Evolutionary conservation across 1,284 basidiomycete species (phyloP), one percentile per base, ranked within the genome.

Genomic region (Porogramme epimiltina): DNA sequence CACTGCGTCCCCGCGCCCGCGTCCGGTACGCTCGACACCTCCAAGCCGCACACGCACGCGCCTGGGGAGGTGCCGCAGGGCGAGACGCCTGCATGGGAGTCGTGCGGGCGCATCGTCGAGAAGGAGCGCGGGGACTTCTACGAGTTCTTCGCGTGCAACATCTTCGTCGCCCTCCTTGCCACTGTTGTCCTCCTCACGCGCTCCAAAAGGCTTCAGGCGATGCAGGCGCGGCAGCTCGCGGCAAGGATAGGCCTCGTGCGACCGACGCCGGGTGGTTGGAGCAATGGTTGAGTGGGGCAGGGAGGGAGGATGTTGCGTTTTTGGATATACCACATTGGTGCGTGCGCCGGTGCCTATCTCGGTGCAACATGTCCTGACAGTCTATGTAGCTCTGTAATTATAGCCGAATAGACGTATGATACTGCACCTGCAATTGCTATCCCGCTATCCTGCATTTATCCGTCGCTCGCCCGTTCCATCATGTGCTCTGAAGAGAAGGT

Each of bases 71-170:
- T 48, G 24, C 57, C 26, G 52, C 64, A 73, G 43, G 89, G 87
- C 23, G 89, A 92, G 68, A 84, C 82, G 1, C 85, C 87, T 2
- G 92, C 92, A 2, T 96, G 91, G 91, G 88, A 93, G 65, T 84
- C 91, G 2, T 96, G 93, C 63, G 93, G 93, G 4, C 90, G 91
- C 52, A 89, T 93, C 25, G 75, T 89, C 37, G 71, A 75, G 33
- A 77, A 82, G 57, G 93, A 96, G 69, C 82, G 86, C 42, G 86
- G 81, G 4, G 90, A 93, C 67, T 96, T 91, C 65, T 91, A 84
- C 71, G 92, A 95, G 67, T 96, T 95, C 67, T 73, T 94, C 3
- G 90, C 84, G 28, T 85, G 87, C 66, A 96, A 94, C 66, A 60
- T 91, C 34, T 65, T 88, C 6, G 84, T 96, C 63, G 84, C 84